Evolutionary conservation across 495 filamentous ascomycete genomes (phyloP), one percentile per base, ranked within the genome.

Genomic region (Lepidopterella palustris): DNA sequence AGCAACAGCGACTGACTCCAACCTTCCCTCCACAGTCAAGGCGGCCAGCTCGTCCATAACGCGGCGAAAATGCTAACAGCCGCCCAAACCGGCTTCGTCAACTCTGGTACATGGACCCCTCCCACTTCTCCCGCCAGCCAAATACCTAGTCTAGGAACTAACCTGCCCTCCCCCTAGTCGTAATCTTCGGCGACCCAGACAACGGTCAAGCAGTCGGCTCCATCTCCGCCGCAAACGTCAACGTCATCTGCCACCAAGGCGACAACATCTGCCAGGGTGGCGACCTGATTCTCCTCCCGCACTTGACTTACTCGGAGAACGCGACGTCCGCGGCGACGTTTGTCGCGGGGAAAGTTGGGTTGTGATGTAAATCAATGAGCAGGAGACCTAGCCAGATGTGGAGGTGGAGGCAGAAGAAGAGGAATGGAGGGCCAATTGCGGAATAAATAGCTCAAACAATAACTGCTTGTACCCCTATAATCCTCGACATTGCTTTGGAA

Each of bases 181-280:
- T 70, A 31, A 58, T 68, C n/a, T 71, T 71, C 51, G 68, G 68
- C n/a, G 68, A 71, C 51, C 68, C 68, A 40, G 61, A 66, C 35
- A 58, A 68, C 23, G 65, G 65, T 2, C 28, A 64, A 39, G 29
- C 68, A 13, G 61, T 70, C 15, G 65, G 65, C 21, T 61, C 40
- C 45, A 54, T 70, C 28, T 25, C 62, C 10, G 57, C 57, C 31
- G 61, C 60, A 25, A 62, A 68, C 29, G 64, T 67, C n/a, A 51
- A 59, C 39, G 59, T 66, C n/a, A 59, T 68, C 48, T 70, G 68
- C 42, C 64, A 70, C 48, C 57, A 47, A 3, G 65, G 65, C 18
- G 68, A 70, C 53, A 29, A 55, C 25, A 68, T 70, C 27, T 70
- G 68, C 52, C 27, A 40, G 3, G 61, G 59, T 11, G 35, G 52